Percentiles rank a stretch among this genome's conserved stretches.
These are phyloP conservation scores for Vitis hybrid DNA, from an alignment of 177 flowering plant species.

Conservation along the genomic window DNA sequence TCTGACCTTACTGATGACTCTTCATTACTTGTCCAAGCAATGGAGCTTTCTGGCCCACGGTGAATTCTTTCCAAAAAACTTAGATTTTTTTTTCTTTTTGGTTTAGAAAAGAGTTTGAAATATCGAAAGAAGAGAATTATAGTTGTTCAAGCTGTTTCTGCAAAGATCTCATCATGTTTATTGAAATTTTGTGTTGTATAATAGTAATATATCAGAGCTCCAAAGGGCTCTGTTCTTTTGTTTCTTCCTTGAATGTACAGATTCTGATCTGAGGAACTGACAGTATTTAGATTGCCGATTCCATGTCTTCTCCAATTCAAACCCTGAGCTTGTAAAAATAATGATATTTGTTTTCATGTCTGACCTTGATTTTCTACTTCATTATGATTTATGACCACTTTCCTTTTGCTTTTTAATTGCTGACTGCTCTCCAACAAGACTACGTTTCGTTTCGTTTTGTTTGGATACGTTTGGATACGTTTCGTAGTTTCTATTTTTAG, in stretches of 20 bases:
- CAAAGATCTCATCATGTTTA: neutral
- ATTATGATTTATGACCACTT: no score
- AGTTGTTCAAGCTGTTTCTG: conserved; percentile 5
- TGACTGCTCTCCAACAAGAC: no score
- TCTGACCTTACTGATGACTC: conserved; percentile 75
- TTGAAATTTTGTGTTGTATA: conserved; percentile 15
- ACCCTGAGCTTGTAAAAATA: conserved; percentile 4
- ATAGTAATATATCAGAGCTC: conserved; percentile 20
- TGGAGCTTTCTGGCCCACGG: conserved; percentile 76
- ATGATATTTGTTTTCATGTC: neutral
- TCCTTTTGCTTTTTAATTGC: no score
- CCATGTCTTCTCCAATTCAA: neutral
- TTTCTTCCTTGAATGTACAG: conserved; percentile 23
- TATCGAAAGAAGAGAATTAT: neutral
- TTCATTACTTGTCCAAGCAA: conserved; percentile 65
- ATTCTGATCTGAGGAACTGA: conserved; percentile 15
- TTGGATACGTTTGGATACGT: no score
- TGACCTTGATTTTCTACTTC: no score
- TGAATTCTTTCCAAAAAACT: conserved; percentile 22
- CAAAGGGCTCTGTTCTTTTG: conserved; percentile 8
- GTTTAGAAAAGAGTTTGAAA: neutral
- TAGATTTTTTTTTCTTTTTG: neutral
- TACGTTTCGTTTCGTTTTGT: no score
- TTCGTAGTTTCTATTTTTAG: no score
- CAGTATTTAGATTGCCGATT: conserved; percentile 8